phyloP scores from a whole-genome alignment of 805 yeast genomes.

The baker's yeast (Saccharomyces cerevisiae) region DNA sequence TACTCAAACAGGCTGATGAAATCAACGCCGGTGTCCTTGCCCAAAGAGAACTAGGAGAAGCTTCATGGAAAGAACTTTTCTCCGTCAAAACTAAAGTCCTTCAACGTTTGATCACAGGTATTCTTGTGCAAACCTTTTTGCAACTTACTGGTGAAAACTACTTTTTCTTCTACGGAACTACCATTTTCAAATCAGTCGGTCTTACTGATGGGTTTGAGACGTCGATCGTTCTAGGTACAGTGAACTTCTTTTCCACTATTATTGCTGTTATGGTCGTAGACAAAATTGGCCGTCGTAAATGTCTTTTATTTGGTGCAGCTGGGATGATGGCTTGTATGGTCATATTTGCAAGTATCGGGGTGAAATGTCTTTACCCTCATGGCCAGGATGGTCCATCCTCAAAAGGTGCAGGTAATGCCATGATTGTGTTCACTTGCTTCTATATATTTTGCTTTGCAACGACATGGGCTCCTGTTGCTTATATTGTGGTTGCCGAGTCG shows the following conservation, averaged over 20 bases:
- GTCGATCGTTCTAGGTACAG: constrained; percentile 48
- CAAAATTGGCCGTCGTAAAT: constrained; percentile 43
- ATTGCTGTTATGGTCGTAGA: constrained; percentile 43
- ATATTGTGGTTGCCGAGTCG: constrained; percentile 57
- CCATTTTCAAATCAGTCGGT: constrained; percentile 54
- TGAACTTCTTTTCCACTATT: constrained; percentile 50
- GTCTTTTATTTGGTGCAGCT: constrained; percentile 40
- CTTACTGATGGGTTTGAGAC: constrained; percentile 49
- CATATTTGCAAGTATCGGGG: constrained; percentile 53
- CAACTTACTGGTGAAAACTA: constrained; percentile 61
- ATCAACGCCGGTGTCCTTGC: constrained; percentile 48
- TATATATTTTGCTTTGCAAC: constrained; percentile 67
- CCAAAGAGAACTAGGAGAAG: constrained; percentile 50
- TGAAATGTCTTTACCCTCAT: constrained; percentile 36
- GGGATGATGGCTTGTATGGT: constrained; percentile 40
- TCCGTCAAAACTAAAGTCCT: constrained; percentile 57
- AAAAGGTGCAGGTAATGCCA: constrained; percentile 54
- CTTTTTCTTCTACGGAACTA: constrained; percentile 59
- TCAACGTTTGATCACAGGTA: constrained; percentile 41
- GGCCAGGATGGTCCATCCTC: constrained; percentile 38
- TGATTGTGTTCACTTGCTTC: constrained; percentile 65
- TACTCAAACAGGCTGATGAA: constrained; percentile 40
- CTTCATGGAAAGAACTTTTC: constrained; percentile 38
- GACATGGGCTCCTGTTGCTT: constrained; percentile 69
- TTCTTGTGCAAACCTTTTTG: constrained; percentile 52